Evolutionary conservation across 768 basidiomycete species (phyloP).

Genomic region (Calocera cornea): DNA sequence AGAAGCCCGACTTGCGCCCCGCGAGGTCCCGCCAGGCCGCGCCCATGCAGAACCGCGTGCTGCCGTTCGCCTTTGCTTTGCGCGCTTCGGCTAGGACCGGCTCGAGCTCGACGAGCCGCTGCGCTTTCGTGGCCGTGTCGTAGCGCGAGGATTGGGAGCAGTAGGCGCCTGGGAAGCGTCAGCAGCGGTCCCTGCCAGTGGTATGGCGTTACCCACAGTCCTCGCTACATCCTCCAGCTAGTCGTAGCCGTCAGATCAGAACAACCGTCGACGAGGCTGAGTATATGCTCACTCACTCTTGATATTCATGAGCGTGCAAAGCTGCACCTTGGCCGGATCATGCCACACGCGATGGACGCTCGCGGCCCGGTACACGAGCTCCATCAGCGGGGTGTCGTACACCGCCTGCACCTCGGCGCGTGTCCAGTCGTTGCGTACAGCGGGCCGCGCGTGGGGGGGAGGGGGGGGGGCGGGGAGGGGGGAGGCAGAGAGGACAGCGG

Average conservation of each 20-base stretch:
- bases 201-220: slow-evolving; percentile 51
- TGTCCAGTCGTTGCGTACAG: slow-evolving; percentile 53
- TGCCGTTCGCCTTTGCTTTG: slow-evolving; percentile 89
- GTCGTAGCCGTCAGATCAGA: too few species aligned
- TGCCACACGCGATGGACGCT: slow-evolving; percentile 73
- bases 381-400: slow-evolving; percentile 74
- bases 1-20: slow-evolving; percentile 85
- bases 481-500: not conserved
- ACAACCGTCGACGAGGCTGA: too few species aligned
- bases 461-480: not conserved
- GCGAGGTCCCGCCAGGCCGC: slow-evolving; percentile 94
- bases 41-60: slow-evolving; percentile 97
- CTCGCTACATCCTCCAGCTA: slow-evolving; percentile 90
- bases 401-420: slow-evolving; percentile 70
- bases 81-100: slow-evolving; percentile 87
- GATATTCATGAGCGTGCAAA: slow-evolving; percentile 97
- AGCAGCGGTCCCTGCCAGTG: slow-evolving; percentile 9
- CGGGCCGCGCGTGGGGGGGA: slow-evolving; percentile 5
- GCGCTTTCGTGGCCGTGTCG: slow-evolving; percentile 77
- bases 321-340: slow-evolving; percentile 79
- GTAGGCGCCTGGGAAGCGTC: slow-evolving; percentile 56
- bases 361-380: slow-evolving; percentile 74
- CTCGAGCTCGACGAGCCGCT: slow-evolving; percentile 72
- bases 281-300: slow-evolving; percentile 84
- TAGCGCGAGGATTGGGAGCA: slow-evolving; percentile 97